These are phyloP conservation scores for Fusarium lateritium DNA, from an alignment of 2,329 filamentous ascomycete genomes.

Conservation along the genomic window DNA sequence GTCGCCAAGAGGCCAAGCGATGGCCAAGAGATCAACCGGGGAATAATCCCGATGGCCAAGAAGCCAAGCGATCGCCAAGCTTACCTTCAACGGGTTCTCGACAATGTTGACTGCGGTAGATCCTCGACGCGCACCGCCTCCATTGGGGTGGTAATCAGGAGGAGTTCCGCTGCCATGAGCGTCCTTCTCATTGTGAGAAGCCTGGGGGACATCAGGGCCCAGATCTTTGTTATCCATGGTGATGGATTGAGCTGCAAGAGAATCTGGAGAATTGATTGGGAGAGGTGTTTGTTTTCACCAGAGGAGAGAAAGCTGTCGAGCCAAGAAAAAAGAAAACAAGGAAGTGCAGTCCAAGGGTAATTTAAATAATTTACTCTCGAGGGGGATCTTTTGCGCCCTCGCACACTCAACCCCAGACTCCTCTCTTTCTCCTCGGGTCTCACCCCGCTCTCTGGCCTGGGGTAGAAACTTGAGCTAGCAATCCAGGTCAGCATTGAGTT, in stretches of 20 bases:
- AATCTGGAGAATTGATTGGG: neutral
- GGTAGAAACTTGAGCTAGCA: neutral
- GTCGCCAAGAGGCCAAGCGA: slow-evolving; percentile 2
- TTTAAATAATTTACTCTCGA: slow-evolving; percentile 18
- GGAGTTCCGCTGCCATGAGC: neutral
- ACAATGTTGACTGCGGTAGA: slow-evolving; percentile 30
- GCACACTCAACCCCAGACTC: neutral
- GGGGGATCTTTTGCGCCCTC: neutral
- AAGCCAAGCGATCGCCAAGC: slow-evolving; percentile 30
- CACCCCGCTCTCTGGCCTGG: slow-evolving; percentile 9
- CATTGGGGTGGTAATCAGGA: neutral
- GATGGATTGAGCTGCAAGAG: neutral
- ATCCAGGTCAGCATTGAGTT: slow-evolving; percentile 11
- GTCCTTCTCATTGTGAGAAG: slow-evolving; percentile 25
- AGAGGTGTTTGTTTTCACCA: neutral
- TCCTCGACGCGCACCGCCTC: slow-evolving; percentile 10
- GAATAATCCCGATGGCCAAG: neutral
- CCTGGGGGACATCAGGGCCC: slow-evolving; percentile 18
- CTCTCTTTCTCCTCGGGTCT: neutral
- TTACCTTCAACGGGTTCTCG: slow-evolving; percentile 31
- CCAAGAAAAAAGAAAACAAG: neutral
- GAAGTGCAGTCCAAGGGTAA: neutral
- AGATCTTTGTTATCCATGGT: slow-evolving; percentile 30
- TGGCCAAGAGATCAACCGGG: neutral
- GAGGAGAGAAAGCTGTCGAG: neutral